Evolutionary conservation across 371 early-diverging fungal genomes (phyloP).

Genomic region (Rhizopus stolonifer): DNA sequence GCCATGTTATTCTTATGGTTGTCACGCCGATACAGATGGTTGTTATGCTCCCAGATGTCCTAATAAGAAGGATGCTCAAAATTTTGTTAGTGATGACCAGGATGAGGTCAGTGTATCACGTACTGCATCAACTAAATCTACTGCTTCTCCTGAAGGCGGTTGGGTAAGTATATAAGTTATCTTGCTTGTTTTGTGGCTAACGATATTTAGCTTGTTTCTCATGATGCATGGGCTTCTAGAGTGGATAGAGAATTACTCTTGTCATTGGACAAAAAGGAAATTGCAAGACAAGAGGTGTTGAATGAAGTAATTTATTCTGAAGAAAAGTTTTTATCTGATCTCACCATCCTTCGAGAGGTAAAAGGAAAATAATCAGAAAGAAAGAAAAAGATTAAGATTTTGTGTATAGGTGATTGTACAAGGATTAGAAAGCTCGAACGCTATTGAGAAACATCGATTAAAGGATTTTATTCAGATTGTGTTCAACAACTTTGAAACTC

Average conservation of each 20-base stretch:
- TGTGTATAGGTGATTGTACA: constrained; percentile 28
- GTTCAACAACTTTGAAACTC: constrained; percentile 79
- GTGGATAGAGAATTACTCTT: constrained; percentile 71
- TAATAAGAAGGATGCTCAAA: constrained; percentile 12
- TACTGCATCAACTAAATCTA: constrained; percentile 1
- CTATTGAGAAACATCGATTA: constrained; percentile 56
- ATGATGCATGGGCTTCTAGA: constrained; percentile 61
- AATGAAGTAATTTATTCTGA: constrained; percentile 89
- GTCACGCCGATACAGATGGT: constrained; percentile 20
- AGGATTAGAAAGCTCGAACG: constrained; percentile 25
- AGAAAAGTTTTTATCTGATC: constrained; percentile 82
- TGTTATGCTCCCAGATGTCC: constrained; percentile 33
- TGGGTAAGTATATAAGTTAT: constrained; percentile 6
- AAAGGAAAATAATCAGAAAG: neutral
- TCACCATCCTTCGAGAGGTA: constrained; percentile 29
- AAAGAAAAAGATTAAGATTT: neutral
- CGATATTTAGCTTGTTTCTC: constrained; percentile 21
- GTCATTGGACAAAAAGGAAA: constrained; percentile 68
- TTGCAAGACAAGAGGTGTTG: constrained; percentile 86
- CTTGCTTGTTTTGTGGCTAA: neutral
- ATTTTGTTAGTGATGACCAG: constrained; percentile 12
- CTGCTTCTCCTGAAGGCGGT: constrained; percentile 19
- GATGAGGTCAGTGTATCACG: constrained; percentile 9
- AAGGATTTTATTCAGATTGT: constrained; percentile 73
- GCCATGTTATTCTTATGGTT: constrained; percentile 25